Evolutionary conservation across 2,329 filamentous ascomycete genomes (phyloP).

Genomic region (Pseudogymnoascus sp.): DNA sequence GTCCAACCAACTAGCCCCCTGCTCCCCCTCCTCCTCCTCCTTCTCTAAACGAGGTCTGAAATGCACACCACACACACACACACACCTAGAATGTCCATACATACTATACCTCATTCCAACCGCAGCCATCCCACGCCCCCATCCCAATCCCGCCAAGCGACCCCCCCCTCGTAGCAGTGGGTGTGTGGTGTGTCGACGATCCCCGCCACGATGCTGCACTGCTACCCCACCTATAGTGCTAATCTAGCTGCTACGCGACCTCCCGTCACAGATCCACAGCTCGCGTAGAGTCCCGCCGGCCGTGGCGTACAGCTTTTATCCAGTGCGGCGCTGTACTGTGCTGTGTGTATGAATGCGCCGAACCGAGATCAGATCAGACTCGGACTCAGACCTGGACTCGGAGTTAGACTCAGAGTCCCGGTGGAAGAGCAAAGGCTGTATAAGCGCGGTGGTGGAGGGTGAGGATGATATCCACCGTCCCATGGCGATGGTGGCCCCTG

Average conservation of each 20-base stretch:
- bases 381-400: too few relatives aligned
- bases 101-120: not conserved
- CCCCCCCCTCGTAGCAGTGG: not conserved
- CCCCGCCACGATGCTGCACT: not conserved
- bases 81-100: not conserved
- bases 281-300: not conserved
- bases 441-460: too few relatives aligned
- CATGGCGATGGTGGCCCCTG: too few relatives aligned
- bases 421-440: too few relatives aligned
- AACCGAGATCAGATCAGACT: too few relatives aligned
- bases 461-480: too few relatives aligned
- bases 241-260: not conserved
- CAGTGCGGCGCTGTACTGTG: too few relatives aligned
- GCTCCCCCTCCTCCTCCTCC: too few relatives aligned
- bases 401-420: too few relatives aligned
- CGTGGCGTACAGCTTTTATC: too few relatives aligned
- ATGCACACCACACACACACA: not conserved
- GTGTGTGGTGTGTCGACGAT: too few relatives aligned
- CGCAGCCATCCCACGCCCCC: not conserved
- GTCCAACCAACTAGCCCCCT: not conserved
- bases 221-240: not conserved
- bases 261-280: not conserved
- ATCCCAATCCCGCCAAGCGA: not conserved
- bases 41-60: not conserved
- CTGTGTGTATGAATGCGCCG: too few relatives aligned